These are phyloP conservation scores for Verticillium zaregamsianum DNA, from an alignment of 2,329 filamentous ascomycete species.

Conservation along the genomic window DNA sequence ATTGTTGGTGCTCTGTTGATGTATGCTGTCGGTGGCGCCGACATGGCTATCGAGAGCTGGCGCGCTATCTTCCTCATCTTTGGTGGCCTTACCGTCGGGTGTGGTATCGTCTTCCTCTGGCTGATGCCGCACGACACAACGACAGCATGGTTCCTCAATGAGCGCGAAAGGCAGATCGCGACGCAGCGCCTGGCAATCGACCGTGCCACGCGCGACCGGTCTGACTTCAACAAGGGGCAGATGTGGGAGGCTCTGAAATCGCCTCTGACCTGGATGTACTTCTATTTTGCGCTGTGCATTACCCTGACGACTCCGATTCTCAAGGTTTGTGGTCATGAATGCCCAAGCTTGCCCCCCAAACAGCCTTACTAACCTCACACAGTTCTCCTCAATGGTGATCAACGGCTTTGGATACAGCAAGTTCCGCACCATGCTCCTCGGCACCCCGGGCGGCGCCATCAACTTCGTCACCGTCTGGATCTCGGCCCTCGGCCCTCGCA, in stretches of 20 bases:
- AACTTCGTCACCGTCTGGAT: conserved; percentile 6
- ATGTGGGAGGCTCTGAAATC: conserved; percentile 46
- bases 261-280: conserved; percentile 54
- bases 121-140: conserved; percentile 56
- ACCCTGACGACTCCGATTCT: conserved; percentile 27
- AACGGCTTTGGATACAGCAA: conserved; percentile 12
- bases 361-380: neutral
- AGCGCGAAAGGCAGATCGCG: conserved; percentile 63
- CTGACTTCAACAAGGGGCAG: conserved; percentile 65
- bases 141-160: conserved; percentile 53
- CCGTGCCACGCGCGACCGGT: conserved; percentile 69
- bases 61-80: conserved; percentile 57
- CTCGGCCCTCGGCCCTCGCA: conserved; percentile 11
- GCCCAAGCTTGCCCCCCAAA: neutral
- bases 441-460: conserved; percentile 7
- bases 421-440: conserved; percentile 12
- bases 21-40: conserved; percentile 52
- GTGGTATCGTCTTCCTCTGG: conserved; percentile 55
- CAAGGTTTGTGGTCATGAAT: conserved; percentile 7
- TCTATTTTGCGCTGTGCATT: conserved; percentile 55
- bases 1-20: conserved; percentile 53
- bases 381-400: conserved; percentile 11
- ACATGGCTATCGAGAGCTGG: conserved; percentile 29
- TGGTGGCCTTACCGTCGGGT: conserved; percentile 55
- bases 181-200: conserved; percentile 70